Evolutionary conservation across 2,329 filamentous ascomycete species (phyloP), one percentile per base, ranked within the genome.

Genomic region (Cyphellophora attinorum): DNA sequence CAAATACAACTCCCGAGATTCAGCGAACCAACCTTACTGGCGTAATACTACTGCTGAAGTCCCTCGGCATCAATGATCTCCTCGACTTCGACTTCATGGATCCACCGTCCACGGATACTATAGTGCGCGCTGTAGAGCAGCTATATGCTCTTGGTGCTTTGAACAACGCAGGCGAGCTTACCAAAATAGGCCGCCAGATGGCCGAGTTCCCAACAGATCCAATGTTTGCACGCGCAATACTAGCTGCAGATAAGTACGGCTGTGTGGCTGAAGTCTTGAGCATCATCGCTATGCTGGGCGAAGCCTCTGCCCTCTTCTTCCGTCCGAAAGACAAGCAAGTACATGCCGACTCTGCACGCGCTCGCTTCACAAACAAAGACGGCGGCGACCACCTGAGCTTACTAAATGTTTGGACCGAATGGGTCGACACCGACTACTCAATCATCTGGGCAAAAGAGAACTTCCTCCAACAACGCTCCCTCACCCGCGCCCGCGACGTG

Each of bases 31-130:
- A 96, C 50, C 74, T 98, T 2, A 81, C 85, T 51, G 96, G 96
- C 50, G 96, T 88, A 0, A 89, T 98, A 3, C 69, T 98, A 11
- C 74, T 98, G 31, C 71, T 98, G 30, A 98, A 98, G 55, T 94
- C 85, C 0, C 72, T 98, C 1, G 91, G 91, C 0, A 89, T 98
- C 12, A 89, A 85, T 53, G 88, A 98, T 48, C 68, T 98, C 6
- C 64, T 98, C 1, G 89, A 98, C 57, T 98, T 98, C 53, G 86
- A 96, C 56, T 98, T 98, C 51, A 96, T 96, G 77, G 89, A 96
- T 48, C 81, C 88, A 1, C 91, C 91, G 0, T 81, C 88, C 0
- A 84, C 85, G 0, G 85, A 95, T 52, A 84, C 86, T 1, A 74
- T 98, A 19, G 93, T 94, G 44, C 78, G 82, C 14, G 83, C 86